A percentile compares a stretch with the other conserved stretches of the same genome.
These are phyloP conservation scores for Trichocladium uniseriatum DNA, from an alignment of 495 filamentous ascomycete genomes.

Conservation along the genomic window DNA sequence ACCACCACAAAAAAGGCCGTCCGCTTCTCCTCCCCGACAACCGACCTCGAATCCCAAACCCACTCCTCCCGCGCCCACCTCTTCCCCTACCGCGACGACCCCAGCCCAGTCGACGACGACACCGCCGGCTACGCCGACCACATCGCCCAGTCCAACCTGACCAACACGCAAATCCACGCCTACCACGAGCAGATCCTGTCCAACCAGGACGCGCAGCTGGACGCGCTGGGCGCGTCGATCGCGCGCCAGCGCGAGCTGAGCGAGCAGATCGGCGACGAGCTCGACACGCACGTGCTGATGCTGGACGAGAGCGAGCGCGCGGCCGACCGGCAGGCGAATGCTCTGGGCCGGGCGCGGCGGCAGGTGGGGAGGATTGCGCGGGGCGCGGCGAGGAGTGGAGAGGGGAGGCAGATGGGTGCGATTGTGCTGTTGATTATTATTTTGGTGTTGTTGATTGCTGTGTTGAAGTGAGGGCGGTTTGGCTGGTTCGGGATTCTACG, in stretches of 20 bases:
- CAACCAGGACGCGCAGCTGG: conserved; percentile 90
- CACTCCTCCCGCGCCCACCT: conserved; percentile 31
- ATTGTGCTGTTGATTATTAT: conserved; percentile 70
- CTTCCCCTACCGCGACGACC: conserved; percentile 55
- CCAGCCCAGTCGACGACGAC: conserved; percentile 20
- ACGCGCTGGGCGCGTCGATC: conserved; percentile 74
- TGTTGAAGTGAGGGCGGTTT: conserved; percentile 58
- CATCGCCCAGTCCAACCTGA: conserved; percentile 31
- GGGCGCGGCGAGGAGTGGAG: conserved; percentile 67
- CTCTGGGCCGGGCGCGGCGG: conserved; percentile 62
- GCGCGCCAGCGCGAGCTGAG: conserved; percentile 86
- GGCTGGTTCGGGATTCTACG: no score
- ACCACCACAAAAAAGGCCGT: conserved; percentile 59
- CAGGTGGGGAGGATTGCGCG: conserved; percentile 60
- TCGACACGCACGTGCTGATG: conserved; percentile 80
- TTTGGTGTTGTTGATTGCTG: conserved; percentile 65
- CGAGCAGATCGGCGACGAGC: conserved; percentile 93
- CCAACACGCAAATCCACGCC: conserved; percentile 78
- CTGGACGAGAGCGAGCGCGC: conserved; percentile 79
- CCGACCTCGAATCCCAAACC: conserved; percentile 36
- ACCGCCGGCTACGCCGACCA: conserved; percentile 48
- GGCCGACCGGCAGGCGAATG: conserved; percentile 70
- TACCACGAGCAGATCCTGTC: conserved; percentile 71
- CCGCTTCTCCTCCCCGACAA: conserved; percentile 55
- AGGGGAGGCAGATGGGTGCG: conserved; percentile 70